Evolutionary conservation across 2,329 filamentous ascomycete species (phyloP).

Genomic region (Aspergillus fructus): DNA sequence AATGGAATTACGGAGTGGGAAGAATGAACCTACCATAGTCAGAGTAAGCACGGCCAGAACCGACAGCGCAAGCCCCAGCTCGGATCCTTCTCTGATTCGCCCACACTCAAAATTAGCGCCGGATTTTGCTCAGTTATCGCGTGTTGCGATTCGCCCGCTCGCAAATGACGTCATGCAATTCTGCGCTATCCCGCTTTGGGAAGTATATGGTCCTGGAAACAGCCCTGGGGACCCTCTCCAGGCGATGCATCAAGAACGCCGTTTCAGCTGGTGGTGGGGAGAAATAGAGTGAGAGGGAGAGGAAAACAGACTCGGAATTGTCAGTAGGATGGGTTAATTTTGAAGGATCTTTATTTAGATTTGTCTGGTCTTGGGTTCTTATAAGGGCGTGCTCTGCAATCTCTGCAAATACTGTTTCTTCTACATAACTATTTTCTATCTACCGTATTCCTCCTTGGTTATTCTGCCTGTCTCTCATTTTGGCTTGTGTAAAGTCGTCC

Average conservation of each 20-base stretch:
- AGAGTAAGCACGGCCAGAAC: too few species aligned
- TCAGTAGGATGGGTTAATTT: too few species aligned
- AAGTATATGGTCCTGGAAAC: background rate
- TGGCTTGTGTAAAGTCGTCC: background rate
- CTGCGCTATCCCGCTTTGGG: conserved; percentile 2
- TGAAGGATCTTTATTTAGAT: background rate
- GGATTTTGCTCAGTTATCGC: background rate
- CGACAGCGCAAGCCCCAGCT: background rate
- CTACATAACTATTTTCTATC: background rate
- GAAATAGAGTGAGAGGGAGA: background rate
- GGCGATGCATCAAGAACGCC: background rate
- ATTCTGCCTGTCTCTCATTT: background rate
- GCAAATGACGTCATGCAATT: conserved; percentile 6
- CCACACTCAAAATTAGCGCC: background rate
- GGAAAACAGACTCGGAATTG: background rate
- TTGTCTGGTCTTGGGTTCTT: background rate
- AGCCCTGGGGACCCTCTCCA: background rate
- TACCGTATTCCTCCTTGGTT: background rate
- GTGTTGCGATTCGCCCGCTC: conserved; percentile 7
- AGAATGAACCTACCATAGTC: too few species aligned
- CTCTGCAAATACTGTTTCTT: background rate
- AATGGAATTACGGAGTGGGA: too few species aligned
- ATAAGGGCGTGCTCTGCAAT: background rate
- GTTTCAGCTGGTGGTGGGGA: too few species aligned
- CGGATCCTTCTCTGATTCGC: background rate